phyloP scores from a whole-genome alignment of 2,329 filamentous ascomycete species.

The Penicillium sp. region DNA sequence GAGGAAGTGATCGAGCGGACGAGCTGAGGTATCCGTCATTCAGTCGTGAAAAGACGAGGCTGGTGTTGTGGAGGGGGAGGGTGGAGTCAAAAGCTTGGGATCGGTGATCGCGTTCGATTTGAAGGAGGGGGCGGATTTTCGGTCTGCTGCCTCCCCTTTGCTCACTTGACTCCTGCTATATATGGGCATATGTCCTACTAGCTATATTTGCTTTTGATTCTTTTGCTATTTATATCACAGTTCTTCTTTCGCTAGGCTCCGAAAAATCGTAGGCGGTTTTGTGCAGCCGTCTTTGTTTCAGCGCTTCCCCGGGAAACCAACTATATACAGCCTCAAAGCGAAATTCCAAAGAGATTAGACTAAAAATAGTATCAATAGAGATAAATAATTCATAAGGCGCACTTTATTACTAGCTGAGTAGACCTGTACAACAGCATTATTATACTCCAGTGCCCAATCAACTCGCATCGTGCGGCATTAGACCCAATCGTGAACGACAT shows the following conservation, averaged over 20 bases:
- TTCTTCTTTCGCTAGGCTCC: neutral
- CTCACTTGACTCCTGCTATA: neutral
- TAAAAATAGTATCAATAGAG: no score
- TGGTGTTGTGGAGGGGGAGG: constrained; percentile 1
- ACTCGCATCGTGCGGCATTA: constrained; percentile 8
- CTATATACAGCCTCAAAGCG: neutral
- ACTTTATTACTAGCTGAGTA: neutral
- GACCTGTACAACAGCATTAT: neutral
- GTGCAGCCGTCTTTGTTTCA: constrained; percentile 5
- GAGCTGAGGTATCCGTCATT: constrained; percentile 24
- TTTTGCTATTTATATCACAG: neutral
- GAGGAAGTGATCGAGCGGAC: constrained; percentile 8
- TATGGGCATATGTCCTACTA: no score
- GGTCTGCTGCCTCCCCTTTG: neutral
- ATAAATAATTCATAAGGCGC: neutral
- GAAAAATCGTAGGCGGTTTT: neutral
- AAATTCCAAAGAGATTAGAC: no score
- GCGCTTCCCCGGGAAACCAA: neutral
- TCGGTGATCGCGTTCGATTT: constrained; percentile 12
- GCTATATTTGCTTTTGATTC: neutral
- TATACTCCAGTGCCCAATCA: neutral
- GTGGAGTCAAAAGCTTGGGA: constrained; percentile 17
- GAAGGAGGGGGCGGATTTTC: constrained; percentile 12
- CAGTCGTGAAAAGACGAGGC: constrained; percentile 11
- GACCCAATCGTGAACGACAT: constrained; percentile 18